A percentile compares a stretch with the other conserved stretches of the same genome.
phyloP scores from a whole-genome alignment of 1,139 yeast genomes.

The Nematodospora anomalae region DNA sequence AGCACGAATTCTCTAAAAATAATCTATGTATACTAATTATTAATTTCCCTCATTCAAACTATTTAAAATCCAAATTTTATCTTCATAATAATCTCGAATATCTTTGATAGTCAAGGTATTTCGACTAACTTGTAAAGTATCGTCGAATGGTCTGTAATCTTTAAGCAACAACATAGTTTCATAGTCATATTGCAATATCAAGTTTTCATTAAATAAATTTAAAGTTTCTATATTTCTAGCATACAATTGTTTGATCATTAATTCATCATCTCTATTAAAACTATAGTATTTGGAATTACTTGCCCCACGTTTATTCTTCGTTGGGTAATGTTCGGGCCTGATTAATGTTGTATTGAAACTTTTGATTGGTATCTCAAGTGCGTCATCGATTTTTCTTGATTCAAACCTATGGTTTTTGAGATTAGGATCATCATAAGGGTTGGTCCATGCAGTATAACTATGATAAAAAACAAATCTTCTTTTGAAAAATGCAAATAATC shows the following conservation, averaged over 20 bases:
- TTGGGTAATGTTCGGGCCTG: constrained; percentile 36
- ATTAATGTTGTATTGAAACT: constrained; percentile 30
- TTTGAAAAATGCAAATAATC: constrained; percentile 28
- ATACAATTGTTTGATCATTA: constrained; percentile 23
- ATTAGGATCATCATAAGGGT: constrained; percentile 14
- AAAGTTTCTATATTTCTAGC: constrained; percentile 31
- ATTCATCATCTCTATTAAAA: constrained; percentile 26
- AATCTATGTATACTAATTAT: constrained; percentile 1
- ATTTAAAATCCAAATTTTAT: constrained; percentile 15
- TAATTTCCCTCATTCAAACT: constrained; percentile 1
- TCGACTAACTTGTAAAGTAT: constrained; percentile 5
- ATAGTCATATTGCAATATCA: constrained; percentile 27
- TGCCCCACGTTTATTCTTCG: constrained; percentile 7
- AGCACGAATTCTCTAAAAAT: not conserved
- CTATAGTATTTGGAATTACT: constrained; percentile 6
- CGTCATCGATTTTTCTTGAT: constrained; percentile 19
- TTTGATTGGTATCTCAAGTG: constrained; percentile 26
- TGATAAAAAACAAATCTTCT: constrained; percentile 22
- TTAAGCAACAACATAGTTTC: constrained; percentile 26
- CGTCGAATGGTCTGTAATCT: constrained; percentile 28
- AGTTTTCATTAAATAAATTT: constrained; percentile 24
- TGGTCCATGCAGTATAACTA: constrained; percentile 22
- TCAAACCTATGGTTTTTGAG: constrained; percentile 16
- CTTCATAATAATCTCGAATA: constrained; percentile 18
- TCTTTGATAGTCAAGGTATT: constrained; percentile 11